Base-by-base conservation (phyloP, 148 eudicot genomes). In the Rhododendron griersonianum region DNA sequence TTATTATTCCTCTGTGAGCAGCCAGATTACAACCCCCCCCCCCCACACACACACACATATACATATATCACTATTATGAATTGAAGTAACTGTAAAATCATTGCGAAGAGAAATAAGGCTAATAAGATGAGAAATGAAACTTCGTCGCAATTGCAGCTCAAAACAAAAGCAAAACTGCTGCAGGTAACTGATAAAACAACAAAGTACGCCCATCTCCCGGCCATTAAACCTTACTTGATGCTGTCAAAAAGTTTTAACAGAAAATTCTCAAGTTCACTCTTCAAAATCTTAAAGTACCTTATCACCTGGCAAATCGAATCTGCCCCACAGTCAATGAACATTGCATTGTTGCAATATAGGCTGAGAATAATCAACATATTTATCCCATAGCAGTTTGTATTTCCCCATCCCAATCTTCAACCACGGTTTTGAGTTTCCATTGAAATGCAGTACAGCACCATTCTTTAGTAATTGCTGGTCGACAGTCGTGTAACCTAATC, bases 391-490 rank as follows among this genome's bases (percentile, higher is more conserved):
- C 0, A 93, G 91, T 71, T 95, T 95, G 87, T 95, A 95, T 86
- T 95, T 95, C 76, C 93, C 96, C n/a, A 93, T 93, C 7, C 95
- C 96, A 67, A 95, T 93, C 91, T 95, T 94, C 88, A 95, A 88
- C 98, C 98, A 95, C 2, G 98, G 98, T 86, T 95, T 95, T 65
- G 95, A 91, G 85, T 95, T 95, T 39, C 98, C 98, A 67, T 95
- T 95, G 81, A 88, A 95, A 85, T 95, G 98, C 85, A 95, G 89
- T 39, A 95, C 98, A n/a, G 96, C 95, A 44, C 96, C 98, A 47
- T 93, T 93, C 41, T 91, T 89, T 35, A 95, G 91, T 85, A 37
- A 39, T 86, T 95, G 90, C 13, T 93, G 89, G 77, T 94, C 94
- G 1, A 95, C 94, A 86, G 81, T 92, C 3, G 98, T 95, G 82